phyloP scores from a whole-genome alignment of 2,329 filamentous ascomycete species.

The Hypoxylon rubiginosum region DNA sequence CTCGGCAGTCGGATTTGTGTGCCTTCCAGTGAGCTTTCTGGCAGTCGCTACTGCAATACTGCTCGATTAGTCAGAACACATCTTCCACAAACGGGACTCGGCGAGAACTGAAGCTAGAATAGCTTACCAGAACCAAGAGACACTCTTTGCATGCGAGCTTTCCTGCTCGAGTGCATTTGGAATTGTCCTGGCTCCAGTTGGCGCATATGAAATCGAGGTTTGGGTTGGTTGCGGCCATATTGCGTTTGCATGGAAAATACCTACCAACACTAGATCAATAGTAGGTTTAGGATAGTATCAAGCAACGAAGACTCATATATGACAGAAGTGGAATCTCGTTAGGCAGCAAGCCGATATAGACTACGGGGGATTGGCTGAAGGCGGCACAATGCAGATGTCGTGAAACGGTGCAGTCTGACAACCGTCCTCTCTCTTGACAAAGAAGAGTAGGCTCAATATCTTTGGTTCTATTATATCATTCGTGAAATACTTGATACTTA shows the following conservation, averaged over 20 bases:
- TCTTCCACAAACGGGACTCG: neutral
- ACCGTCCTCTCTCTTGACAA: neutral
- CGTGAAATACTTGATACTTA: neutral
- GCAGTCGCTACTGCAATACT: constrained; percentile 25
- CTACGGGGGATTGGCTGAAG: neutral
- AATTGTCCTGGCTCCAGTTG: constrained; percentile 1
- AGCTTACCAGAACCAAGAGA: constrained; percentile 6
- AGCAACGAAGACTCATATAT: neutral
- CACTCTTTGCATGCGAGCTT: constrained; percentile 6
- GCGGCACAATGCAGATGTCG: constrained; percentile 3
- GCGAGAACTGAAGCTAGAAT: neutral
- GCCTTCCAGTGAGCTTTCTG: constrained; percentile 26
- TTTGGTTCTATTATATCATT: neutral
- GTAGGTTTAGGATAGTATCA: neutral
- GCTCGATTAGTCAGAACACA: constrained; percentile 25
- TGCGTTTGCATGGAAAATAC: neutral
- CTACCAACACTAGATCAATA: neutral
- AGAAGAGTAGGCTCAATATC: neutral
- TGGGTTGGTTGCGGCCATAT: neutral
- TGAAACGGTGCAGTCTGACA: neutral
- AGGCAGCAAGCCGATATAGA: constrained; percentile 2
- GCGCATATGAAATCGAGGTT: neutral
- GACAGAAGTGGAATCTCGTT: neutral
- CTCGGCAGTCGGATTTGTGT: constrained; percentile 25
- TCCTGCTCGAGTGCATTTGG: neutral